phyloP scores from a whole-genome alignment of 176 grass and related monocot genomes.

The Aegilops umbellulata region DNA sequence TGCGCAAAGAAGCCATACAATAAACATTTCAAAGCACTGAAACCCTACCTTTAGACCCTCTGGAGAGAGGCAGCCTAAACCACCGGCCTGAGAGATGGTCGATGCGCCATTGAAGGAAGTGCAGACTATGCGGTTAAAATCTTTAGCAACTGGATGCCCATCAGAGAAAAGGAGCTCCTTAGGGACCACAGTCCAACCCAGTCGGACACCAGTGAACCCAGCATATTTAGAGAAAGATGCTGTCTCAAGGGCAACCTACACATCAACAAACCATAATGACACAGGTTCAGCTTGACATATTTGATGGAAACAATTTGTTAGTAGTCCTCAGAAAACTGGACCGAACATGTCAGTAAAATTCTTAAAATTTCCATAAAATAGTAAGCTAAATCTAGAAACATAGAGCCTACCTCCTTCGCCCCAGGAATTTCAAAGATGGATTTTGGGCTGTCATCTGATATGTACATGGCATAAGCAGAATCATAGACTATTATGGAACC shows the following conservation, averaged over 20 bases:
- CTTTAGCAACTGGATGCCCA: conserved; percentile 84
- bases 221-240: conserved; percentile 98
- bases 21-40: conserved; percentile 16
- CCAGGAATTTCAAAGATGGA: conserved; percentile 98
- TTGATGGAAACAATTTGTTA: neutral
- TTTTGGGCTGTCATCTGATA: conserved; percentile 75
- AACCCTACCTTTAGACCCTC: conserved; percentile 69
- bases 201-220: conserved; percentile 87
- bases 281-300: neutral
- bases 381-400: neutral
- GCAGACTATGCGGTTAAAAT: conserved; percentile 89
- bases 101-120: conserved; percentile 95
- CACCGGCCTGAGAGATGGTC: conserved; percentile 83
- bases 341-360: neutral
- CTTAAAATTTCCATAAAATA: neutral
- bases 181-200: conserved; percentile 93
- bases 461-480: conserved; percentile 99
- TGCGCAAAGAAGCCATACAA: neutral
- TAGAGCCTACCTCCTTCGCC: conserved; percentile 72
- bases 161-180: conserved; percentile 92
- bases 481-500: conserved; percentile 91
- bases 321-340: neutral
- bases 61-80: conserved; percentile 76
- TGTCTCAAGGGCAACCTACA: conserved; percentile 86
- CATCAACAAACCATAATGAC: conserved; percentile 23